A percentile compares a stretch with the other conserved stretches of the same genome.
Conservation (phyloP, 2,329 filamentous ascomycete species). For the Capronia epimyces region DNA sequence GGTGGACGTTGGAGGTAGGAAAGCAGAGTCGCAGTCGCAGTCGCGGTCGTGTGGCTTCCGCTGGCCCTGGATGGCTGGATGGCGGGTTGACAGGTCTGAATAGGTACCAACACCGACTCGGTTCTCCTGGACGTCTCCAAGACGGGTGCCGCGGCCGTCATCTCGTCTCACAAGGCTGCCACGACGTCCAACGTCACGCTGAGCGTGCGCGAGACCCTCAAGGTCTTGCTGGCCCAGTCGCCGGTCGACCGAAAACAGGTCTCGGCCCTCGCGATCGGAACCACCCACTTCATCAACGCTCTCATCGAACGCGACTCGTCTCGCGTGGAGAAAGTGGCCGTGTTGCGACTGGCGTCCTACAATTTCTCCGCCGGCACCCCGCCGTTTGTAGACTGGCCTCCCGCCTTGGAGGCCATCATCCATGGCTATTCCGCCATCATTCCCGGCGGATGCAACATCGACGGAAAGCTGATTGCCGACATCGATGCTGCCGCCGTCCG, state of each 20-base stretch:
- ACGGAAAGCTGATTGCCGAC: slow-evolving; percentile 44
- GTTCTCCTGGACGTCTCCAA: slow-evolving; percentile 23
- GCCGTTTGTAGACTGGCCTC: slow-evolving; percentile 48
- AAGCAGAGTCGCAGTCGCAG: not conserved
- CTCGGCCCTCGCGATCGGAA: slow-evolving; percentile 47
- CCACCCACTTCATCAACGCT: slow-evolving; percentile 49
- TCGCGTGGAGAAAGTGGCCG: slow-evolving; percentile 48
- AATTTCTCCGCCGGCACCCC: slow-evolving; percentile 31
- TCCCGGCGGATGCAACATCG: slow-evolving; percentile 47
- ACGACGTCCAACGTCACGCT: slow-evolving; percentile 40
- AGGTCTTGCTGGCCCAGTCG: slow-evolving; percentile 35
- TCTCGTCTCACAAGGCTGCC: slow-evolving; percentile 36
- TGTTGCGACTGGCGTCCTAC: slow-evolving; percentile 46
- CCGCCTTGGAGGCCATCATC: slow-evolving; percentile 42
- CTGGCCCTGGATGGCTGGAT: no score
- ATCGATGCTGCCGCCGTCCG: slow-evolving; percentile 34
- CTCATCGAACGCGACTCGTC: slow-evolving; percentile 48
- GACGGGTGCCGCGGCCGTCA: slow-evolving; percentile 35
- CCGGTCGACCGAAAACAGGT: slow-evolving; percentile 33
- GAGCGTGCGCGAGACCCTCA: slow-evolving; percentile 38
- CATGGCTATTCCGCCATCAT: slow-evolving; percentile 45
- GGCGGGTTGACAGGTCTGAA: not conserved
- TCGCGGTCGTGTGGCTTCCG: no score
- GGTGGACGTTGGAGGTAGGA: slow-evolving; percentile 8
- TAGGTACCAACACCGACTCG: slow-evolving; percentile 22